Percentiles rank a stretch among this genome's conserved stretches.
Evolutionary conservation across 306 rosid genomes (phyloP).

Genomic region (Cicer chorassanicum): DNA sequence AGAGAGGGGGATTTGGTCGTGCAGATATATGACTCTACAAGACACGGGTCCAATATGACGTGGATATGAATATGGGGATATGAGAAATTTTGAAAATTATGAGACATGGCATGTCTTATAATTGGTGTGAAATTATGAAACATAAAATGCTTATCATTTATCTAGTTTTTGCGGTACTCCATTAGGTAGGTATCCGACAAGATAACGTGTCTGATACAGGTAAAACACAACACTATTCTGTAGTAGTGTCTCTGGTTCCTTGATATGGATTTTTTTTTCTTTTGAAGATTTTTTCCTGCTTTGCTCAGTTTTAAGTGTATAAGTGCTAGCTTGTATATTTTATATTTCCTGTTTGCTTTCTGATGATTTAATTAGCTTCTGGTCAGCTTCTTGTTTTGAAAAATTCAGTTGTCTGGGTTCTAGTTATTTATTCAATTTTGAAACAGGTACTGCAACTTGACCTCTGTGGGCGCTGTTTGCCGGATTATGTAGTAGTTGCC

Average conservation of each 20-base stretch:
- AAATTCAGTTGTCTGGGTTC: slow-evolving; percentile 21
- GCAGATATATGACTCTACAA: background rate
- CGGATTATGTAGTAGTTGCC: slow-evolving; percentile 67
- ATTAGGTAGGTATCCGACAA: background rate
- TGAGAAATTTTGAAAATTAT: background rate
- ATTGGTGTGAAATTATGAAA: background rate
- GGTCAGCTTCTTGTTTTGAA: slow-evolving; percentile 23
- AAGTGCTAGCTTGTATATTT: background rate
- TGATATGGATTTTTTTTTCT: background rate
- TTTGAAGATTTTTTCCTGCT: background rate
- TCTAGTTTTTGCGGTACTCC: background rate
- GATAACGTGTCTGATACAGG: background rate
- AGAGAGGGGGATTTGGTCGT: background rate
- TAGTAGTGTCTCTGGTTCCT: background rate
- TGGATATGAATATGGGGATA: background rate
- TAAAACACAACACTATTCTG: background rate
- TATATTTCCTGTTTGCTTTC: background rate
- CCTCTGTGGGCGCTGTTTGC: slow-evolving; percentile 87
- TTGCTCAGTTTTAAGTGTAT: background rate
- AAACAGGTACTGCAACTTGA: slow-evolving; percentile 85
- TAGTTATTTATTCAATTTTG: slow-evolving; percentile 43
- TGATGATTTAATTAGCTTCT: slow-evolving; percentile 32
- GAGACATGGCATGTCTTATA: background rate
- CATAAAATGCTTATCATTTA: background rate
- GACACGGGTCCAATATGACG: background rate